phyloP scores from a whole-genome alignment of 2,329 filamentous ascomycete species.

The Alternaria atra region DNA sequence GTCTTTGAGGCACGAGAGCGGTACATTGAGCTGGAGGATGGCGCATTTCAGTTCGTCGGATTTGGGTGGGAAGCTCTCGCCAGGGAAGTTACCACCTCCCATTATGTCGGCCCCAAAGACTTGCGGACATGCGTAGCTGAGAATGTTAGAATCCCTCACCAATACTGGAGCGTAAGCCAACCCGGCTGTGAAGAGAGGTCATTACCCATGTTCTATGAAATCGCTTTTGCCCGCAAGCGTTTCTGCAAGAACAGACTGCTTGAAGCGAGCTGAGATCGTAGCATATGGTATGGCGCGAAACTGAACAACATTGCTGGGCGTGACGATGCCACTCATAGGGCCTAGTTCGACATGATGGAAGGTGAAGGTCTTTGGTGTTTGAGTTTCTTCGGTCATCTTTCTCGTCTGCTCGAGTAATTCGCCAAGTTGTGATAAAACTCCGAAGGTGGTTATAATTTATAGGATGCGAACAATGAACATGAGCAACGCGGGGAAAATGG shows the following conservation, averaged over 20 bases:
- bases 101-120: conserved; percentile 7
- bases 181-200: background rate
- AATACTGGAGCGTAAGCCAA: background rate
- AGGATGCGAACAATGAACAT: background rate
- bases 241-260: conserved; percentile 23
- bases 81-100: conserved; percentile 26
- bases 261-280: conserved; percentile 32
- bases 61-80: conserved; percentile 7
- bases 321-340: conserved; percentile 26
- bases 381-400: background rate
- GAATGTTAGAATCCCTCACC: background rate
- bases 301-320: conserved; percentile 34
- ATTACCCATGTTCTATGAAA: conserved; percentile 33
- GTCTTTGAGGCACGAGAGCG: conserved; percentile 19
- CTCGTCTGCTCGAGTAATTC: background rate
- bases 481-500: background rate
- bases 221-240: conserved; percentile 8
- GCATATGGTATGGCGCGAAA: conserved; percentile 38
- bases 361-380: conserved; percentile 17
- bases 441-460: background rate
- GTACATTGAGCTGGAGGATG: conserved; percentile 37
- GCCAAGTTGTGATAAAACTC: background rate
- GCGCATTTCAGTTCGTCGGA: conserved; percentile 28
- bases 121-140: conserved; percentile 34
- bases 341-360: conserved; percentile 31